A percentile compares a stretch with the other conserved stretches of the same genome.
Conservation (phyloP, 2,329 filamentous ascomycete genomes). For the Alternaria sp. region DNA sequence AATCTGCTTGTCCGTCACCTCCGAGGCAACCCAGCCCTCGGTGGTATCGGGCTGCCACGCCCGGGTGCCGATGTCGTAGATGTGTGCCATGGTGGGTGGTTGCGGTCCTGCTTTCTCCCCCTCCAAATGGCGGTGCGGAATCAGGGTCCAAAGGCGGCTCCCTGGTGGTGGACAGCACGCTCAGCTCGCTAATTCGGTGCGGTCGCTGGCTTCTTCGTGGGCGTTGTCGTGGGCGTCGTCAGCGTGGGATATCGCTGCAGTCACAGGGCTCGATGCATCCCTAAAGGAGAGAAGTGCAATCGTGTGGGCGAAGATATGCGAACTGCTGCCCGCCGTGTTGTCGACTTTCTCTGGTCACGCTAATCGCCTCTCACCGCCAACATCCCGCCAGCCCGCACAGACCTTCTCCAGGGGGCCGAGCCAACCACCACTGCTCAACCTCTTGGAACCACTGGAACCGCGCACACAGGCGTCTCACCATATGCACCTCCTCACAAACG, state of each 20-base stretch:
- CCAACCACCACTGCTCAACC: slow-evolving; percentile 24
- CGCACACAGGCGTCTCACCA: slow-evolving; percentile 25
- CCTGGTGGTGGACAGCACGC: slow-evolving; percentile 29
- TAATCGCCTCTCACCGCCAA: slow-evolving; percentile 35
- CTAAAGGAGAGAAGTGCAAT: slow-evolving; percentile 14
- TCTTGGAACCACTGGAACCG: slow-evolving; percentile 22
- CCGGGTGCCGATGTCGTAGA: slow-evolving; percentile 94
- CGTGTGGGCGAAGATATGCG: slow-evolving; percentile 16
- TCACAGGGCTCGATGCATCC: slow-evolving; percentile 43
- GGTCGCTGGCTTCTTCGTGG: slow-evolving; percentile 19
- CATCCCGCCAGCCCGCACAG: slow-evolving; percentile 27
- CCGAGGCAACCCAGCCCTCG: slow-evolving; percentile 97
- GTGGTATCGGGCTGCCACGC: slow-evolving; percentile 97
- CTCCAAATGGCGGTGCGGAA: slow-evolving; percentile 22
- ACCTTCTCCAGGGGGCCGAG: slow-evolving; percentile 17
- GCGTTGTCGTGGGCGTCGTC: slow-evolving; percentile 22
- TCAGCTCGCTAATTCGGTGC: slow-evolving; percentile 29
- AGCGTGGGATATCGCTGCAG: slow-evolving; percentile 36
- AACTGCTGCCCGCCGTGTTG: slow-evolving; percentile 17
- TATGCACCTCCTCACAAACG: slow-evolving; percentile 24
- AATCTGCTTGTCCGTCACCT: slow-evolving; percentile 84
- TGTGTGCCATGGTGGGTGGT: slow-evolving; percentile 76
- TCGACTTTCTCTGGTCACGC: slow-evolving; percentile 32
- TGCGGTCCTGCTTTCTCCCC: slow-evolving; percentile 21
- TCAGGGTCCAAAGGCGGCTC: slow-evolving; percentile 38